Evolutionary conservation across 1,139 yeast species (phyloP), one percentile per base, ranked within the genome.

Genomic region (Scheffersomyces insectosa): DNA sequence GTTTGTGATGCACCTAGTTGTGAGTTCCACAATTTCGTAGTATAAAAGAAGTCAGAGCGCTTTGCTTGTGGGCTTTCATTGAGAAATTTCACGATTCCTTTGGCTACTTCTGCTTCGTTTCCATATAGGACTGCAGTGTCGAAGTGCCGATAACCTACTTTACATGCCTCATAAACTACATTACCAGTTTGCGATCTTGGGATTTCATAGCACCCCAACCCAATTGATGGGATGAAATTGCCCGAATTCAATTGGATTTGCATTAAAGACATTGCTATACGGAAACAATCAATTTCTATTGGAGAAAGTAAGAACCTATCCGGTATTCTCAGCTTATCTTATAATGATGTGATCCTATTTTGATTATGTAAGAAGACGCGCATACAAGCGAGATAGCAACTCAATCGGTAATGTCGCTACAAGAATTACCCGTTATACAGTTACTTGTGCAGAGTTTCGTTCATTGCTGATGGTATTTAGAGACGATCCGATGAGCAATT

Each of bases 141-240:
- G 45, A 72, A 62, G 46, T 69, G 65, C 41, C 77, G 62, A 62
- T 71, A 72, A 11, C 77, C 77, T 40, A 62, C 49, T 54, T 64
- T 58, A 61, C 72, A 66, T 45, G 77, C 78, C 43, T 65, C 62
- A 59, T 70, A 68, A 40, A 72, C 71, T 43, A 68, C 60, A 42
- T 71, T 72, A 39, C 70, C 66, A 29, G 79, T 70, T 41, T 67
- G 60, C 14, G 52, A 56, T 36, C 55, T 50, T 37, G 68, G 60
- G 37, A 75, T 63, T 48, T 71, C 73, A 77, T 80, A 77, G 42
- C 77, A 69, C 15, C 82, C 82, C 42, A 75, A 66, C 23, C 80
- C 82, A 48, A 75, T 66, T 33, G 66, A 66, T 36, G 82, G 81
- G 59, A 77, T 71, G 37, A 57, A 51, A 36, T 61, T 60, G 40